Conservation (phyloP, 768 basidiomycete species). For the Pleurotus tuoliensis region DNA sequence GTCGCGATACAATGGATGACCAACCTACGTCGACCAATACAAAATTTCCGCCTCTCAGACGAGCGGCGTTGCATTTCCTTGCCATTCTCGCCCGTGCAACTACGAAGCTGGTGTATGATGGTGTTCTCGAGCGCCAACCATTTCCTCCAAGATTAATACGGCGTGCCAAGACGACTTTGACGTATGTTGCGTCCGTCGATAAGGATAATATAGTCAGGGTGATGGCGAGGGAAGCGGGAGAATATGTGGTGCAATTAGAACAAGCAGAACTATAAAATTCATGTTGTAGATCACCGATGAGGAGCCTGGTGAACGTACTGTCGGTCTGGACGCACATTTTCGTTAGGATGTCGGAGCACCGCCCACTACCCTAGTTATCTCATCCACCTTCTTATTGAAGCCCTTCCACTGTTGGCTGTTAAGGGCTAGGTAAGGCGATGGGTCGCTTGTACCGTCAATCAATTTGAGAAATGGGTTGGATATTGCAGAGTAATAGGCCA, state of each 20-base stretch:
- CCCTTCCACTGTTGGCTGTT: slow-evolving; percentile 66
- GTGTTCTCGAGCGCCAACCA: slow-evolving; percentile 18
- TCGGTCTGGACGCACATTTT: too few species aligned
- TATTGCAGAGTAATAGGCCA: slow-evolving; percentile 78
- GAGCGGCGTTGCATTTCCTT: slow-evolving; percentile 85
- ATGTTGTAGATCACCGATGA: slow-evolving; percentile 7
- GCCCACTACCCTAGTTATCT: slow-evolving; percentile 61
- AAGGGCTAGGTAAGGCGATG: slow-evolving; percentile 50
- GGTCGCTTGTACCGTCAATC: slow-evolving; percentile 51
- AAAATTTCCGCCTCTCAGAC: slow-evolving; percentile 76
- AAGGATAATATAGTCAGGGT: slow-evolving; percentile 65
- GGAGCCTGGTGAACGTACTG: too few species aligned
- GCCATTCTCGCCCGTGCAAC: slow-evolving; percentile 61
- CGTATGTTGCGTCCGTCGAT: slow-evolving; percentile 70
- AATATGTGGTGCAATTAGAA: slow-evolving; percentile 49
- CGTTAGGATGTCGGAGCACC: slow-evolving; percentile 23
- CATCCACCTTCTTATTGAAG: slow-evolving; percentile 70
- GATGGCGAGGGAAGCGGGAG: slow-evolving; percentile 71
- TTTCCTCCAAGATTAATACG: slow-evolving; percentile 36
- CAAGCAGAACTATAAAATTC: slow-evolving; percentile 38
- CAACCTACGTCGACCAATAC: slow-evolving; percentile 56
- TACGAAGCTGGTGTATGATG: slow-evolving; percentile 48
- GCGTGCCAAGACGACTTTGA: slow-evolving; percentile 56
- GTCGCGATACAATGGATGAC: slow-evolving; percentile 40
- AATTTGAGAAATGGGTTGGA: slow-evolving; percentile 84